These are phyloP conservation scores for Thelonectria rubi DNA, from an alignment of 2,329 filamentous ascomycete species.

Conservation along the genomic window DNA sequence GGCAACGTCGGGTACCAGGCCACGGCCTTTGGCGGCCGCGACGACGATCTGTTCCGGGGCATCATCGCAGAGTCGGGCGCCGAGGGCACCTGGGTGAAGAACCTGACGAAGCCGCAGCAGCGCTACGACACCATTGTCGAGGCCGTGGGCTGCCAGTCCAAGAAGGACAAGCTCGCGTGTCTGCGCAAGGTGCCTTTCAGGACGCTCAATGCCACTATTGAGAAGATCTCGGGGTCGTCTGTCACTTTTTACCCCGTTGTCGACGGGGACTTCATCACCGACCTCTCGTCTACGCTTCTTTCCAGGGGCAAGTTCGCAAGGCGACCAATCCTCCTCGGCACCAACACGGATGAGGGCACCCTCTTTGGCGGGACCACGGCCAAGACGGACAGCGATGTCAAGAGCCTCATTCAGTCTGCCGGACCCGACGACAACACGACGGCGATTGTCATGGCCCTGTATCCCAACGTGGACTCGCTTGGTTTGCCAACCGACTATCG, in stretches of 20 bases:
- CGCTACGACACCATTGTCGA: conserved; percentile 31
- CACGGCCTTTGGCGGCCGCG: conserved; percentile 49
- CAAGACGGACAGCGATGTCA: conserved; percentile 24
- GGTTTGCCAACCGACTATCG: conserved; percentile 32
- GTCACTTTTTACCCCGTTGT: conserved; percentile 33
- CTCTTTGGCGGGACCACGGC: conserved; percentile 61
- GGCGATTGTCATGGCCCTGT: conserved; percentile 30
- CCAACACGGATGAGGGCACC: conserved; percentile 72
- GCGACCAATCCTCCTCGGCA: conserved; percentile 69
- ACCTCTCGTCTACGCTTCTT: conserved; percentile 60
- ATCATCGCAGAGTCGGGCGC: conserved; percentile 60
- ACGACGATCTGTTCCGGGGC: conserved; percentile 64
- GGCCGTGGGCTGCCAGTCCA: conserved; percentile 35
- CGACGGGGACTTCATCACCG: conserved; percentile 52
- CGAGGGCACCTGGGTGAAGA: conserved; percentile 39
- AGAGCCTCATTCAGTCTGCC: conserved; percentile 8
- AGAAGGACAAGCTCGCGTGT: conserved; percentile 40
- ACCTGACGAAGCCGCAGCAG: conserved; percentile 18
- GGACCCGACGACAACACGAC: conserved; percentile 25
- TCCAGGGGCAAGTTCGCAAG: conserved; percentile 67
- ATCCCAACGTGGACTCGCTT: conserved; percentile 36
- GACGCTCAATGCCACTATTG: conserved; percentile 34
- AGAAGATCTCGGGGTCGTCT: conserved; percentile 9
- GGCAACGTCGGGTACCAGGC: conserved; percentile 59
- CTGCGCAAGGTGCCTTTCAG: conserved; percentile 40